These are phyloP conservation scores for Aspergillus mulundensis DNA, from an alignment of 495 filamentous ascomycete species.

Conservation along the genomic window DNA sequence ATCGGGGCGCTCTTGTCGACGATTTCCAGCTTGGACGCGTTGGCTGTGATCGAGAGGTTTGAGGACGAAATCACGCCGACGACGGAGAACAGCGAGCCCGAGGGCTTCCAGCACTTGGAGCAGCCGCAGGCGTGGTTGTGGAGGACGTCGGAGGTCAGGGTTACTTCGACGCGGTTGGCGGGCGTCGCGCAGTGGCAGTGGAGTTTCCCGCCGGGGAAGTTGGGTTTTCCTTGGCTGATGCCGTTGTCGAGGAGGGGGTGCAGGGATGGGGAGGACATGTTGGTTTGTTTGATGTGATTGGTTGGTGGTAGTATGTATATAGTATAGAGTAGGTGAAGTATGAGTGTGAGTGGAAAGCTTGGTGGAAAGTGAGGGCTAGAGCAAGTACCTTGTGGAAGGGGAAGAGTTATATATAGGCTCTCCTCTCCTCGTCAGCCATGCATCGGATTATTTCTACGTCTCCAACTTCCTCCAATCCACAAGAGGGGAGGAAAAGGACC, in stretches of 20 bases:
- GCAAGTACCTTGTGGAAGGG: no score
- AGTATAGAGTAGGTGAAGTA: no score
- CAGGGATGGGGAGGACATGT: conserved; percentile 21
- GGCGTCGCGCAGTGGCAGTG: conserved; percentile 54
- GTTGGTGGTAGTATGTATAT: neutral
- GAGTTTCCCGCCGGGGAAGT: conserved; percentile 51
- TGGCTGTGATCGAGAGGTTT: conserved; percentile 44
- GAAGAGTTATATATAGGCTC: no score
- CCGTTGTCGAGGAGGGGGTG: conserved; percentile 58
- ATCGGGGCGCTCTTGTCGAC: conserved; percentile 51
- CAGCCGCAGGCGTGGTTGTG: conserved; percentile 65
- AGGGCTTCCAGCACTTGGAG: conserved; percentile 63
- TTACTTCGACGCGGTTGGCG: conserved; percentile 45
- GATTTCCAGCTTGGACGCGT: conserved; percentile 49
- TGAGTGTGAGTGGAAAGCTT: no score
- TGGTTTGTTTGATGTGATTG: neutral
- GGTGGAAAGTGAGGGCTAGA: no score
- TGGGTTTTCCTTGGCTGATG: conserved; percentile 38
- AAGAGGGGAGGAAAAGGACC: neutral
- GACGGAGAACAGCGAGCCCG: conserved; percentile 54
- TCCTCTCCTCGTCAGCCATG: no score
- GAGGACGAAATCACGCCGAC: conserved; percentile 51
- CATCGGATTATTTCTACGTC: no score
- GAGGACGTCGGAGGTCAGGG: conserved; percentile 48
- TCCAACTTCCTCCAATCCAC: no score